Percentiles rank a stretch among this genome's conserved stretches.
Conservation (phyloP, 1,284 basidiomycete species). For the Pholiota adiposa region DNA sequence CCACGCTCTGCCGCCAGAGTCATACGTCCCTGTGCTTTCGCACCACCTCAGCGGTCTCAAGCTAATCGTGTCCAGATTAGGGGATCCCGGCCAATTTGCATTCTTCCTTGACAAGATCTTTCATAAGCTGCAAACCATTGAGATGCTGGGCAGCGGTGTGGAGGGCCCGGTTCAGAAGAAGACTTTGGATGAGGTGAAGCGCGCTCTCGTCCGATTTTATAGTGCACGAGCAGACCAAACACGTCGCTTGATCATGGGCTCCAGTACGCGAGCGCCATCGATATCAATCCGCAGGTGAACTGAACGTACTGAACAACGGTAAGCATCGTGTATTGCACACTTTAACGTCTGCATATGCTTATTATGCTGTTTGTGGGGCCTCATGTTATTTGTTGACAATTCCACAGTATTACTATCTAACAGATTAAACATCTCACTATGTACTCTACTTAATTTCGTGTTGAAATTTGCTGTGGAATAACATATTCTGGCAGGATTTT, state of each 20-base stretch:
- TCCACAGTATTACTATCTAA: no score
- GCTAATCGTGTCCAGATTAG: not conserved
- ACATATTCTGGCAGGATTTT: no score
- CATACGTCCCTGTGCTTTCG: not conserved
- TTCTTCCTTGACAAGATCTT: not conserved
- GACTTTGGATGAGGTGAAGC: not conserved
- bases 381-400: no score
- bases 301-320: no score
- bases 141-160: not conserved
- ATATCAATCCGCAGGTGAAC: no score
- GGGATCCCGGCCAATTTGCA: not conserved
- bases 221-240: not conserved
- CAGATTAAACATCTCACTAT: no score
- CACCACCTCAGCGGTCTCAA: not conserved
- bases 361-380: no score
- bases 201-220: not conserved
- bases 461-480: no score
- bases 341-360: no score
- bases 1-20: not conserved
- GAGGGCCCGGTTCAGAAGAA: not conserved
- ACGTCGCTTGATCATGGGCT: not conserved
- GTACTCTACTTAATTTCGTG: no score
- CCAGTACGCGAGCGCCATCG: not conserved
- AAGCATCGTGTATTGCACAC: no score
- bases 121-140: not conserved